phyloP scores from a whole-genome alignment of 108 stramenopile genomes.

The Cyclotella cryptica region DNA sequence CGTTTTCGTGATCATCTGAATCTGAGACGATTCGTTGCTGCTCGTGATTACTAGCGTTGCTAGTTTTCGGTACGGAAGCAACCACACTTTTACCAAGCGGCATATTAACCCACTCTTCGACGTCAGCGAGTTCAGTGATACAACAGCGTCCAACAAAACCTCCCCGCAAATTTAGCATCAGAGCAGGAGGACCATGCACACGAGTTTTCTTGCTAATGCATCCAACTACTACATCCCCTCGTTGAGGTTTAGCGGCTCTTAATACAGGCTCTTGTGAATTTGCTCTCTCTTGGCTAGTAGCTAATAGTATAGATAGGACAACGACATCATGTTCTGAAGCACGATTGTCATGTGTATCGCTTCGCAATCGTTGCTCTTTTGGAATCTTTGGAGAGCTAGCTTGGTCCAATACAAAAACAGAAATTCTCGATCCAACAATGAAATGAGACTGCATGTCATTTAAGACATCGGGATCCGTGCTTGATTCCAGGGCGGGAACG shows the following conservation, averaged over 20 bases:
- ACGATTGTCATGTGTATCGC: conserved; percentile 34
- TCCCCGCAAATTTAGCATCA: conserved; percentile 83
- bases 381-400: conserved; percentile 39
- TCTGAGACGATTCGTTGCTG: conserved; percentile 41
- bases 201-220: conserved; percentile 61
- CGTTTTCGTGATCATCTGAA: conserved; percentile 54
- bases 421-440: conserved; percentile 62
- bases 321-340: conserved; percentile 42
- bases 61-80: neutral
- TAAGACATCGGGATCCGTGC: conserved; percentile 60
- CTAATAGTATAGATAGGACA: conserved; percentile 55
- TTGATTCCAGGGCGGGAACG: conserved; percentile 77
- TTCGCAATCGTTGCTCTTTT: conserved; percentile 19
- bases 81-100: conserved; percentile 62
- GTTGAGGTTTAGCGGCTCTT: conserved; percentile 57
- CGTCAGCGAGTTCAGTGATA: conserved; percentile 82
- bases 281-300: conserved; percentile 20
- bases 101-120: conserved; percentile 90
- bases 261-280: conserved; percentile 22
- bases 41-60: conserved; percentile 15
- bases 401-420: conserved; percentile 67
- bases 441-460: conserved; percentile 65
- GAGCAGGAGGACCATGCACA: conserved; percentile 63
- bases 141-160: conserved; percentile 82
- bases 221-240: conserved; percentile 73